A percentile compares a stretch with the other conserved stretches of the same genome.
Evolutionary conservation across 2,329 filamentous ascomycete genomes (phyloP).

Genomic region (Phialophora chinensis): DNA sequence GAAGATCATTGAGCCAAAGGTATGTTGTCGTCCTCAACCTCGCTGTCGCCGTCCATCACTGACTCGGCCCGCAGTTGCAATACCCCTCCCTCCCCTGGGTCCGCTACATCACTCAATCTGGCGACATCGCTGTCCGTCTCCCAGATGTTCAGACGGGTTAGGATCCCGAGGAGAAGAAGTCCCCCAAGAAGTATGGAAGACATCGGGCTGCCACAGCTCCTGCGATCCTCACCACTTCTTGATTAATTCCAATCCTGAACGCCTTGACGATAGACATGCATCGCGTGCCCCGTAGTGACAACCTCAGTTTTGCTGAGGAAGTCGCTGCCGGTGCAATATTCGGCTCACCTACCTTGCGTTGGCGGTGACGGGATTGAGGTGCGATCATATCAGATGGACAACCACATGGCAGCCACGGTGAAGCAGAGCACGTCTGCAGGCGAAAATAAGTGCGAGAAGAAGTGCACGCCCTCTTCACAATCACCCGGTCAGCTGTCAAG

Average conservation of each 20-base stretch:
- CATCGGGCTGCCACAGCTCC: constrained; percentile 8
- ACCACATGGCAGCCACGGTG: background rate
- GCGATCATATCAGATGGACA: constrained; percentile 7
- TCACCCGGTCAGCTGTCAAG: background rate
- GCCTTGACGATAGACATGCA: background rate
- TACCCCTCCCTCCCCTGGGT: constrained; percentile 98
- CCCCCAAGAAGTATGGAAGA: constrained; percentile 1
- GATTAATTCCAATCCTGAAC: background rate
- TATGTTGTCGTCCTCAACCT: constrained; percentile 52
- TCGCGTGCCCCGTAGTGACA: constrained; percentile 5
- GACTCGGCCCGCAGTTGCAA: constrained; percentile 72
- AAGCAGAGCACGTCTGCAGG: background rate
- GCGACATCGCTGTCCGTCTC: constrained; percentile 91
- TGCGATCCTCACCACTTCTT: background rate
- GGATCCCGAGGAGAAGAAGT: constrained; percentile 10
- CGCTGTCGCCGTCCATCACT: constrained; percentile 12
- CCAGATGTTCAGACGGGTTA: constrained; percentile 73
- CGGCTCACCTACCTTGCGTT: constrained; percentile 1
- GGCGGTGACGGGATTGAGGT: constrained; percentile 3
- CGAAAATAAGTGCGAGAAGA: background rate
- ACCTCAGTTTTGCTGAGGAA: constrained; percentile 1
- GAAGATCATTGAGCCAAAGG: constrained; percentile 99
- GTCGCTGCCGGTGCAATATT: constrained; percentile 1
- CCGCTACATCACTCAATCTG: constrained; percentile 96
- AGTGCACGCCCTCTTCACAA: background rate